Evolutionary conservation across 306 rosid species (phyloP).

Genomic region (Rosa lucieae): DNA sequence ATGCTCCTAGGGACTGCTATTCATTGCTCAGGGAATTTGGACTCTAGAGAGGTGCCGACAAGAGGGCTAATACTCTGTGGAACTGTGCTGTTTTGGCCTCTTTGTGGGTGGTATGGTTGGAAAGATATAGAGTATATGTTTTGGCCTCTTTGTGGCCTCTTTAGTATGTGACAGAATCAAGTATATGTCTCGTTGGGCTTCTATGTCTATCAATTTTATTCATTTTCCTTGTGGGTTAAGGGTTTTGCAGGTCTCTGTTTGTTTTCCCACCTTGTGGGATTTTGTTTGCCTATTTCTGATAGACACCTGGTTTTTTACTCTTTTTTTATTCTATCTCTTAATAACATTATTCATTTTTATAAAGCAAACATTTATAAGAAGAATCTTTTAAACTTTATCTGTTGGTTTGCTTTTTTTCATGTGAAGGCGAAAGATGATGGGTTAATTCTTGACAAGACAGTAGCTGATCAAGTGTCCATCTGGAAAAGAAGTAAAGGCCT

Average conservation of each 20-base stretch:
- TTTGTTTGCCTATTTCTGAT: neutral
- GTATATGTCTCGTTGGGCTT: neutral
- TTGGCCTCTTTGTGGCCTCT: neutral
- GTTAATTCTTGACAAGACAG: constrained; percentile 80
- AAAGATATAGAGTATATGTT: neutral
- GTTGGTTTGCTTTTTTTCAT: constrained; percentile 9
- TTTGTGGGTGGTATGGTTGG: neutral
- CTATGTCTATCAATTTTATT: neutral
- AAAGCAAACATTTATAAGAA: neutral
- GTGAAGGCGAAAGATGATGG: constrained; percentile 75
- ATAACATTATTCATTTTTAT: neutral
- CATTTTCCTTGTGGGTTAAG: neutral
- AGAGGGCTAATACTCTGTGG: neutral
- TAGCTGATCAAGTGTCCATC: constrained; percentile 86
- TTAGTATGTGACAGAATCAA: neutral
- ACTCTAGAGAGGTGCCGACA: neutral
- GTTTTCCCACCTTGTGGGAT: neutral
- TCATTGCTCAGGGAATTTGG: neutral
- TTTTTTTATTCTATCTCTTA: neutral
- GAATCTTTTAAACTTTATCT: neutral
- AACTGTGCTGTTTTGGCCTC: neutral
- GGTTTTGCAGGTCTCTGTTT: neutral
- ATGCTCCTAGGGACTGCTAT: neutral
- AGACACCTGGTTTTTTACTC: neutral
- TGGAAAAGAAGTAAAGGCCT: constrained; percentile 90